phyloP scores from a whole-genome alignment of 2,329 filamentous ascomycete genomes.

The Aureobasidium sp. region DNA sequence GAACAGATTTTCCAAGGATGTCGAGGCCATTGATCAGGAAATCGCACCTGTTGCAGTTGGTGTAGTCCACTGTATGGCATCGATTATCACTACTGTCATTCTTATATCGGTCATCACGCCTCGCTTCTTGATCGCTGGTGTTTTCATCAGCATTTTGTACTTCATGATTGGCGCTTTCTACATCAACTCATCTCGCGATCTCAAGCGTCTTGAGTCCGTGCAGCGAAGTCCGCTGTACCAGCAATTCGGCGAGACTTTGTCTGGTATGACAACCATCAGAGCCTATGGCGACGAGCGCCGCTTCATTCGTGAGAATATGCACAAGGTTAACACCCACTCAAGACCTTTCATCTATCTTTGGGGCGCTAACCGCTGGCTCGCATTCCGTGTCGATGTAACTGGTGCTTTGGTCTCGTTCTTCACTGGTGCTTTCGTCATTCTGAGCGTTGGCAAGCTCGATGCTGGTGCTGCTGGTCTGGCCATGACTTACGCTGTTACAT shows the following conservation, averaged over 20 bases:
- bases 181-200: slow-evolving; percentile 82
- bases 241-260: slow-evolving; percentile 93
- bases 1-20: slow-evolving; percentile 97
- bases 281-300: slow-evolving; percentile 91
- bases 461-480: slow-evolving; percentile 89
- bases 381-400: slow-evolving; percentile 82
- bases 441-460: slow-evolving; percentile 76
- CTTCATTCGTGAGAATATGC: slow-evolving; percentile 86
- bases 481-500: slow-evolving; percentile 90
- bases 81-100: slow-evolving; percentile 75
- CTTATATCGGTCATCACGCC: slow-evolving; percentile 87
- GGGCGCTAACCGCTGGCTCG: slow-evolving; percentile 94
- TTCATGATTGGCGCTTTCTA: slow-evolving; percentile 81
- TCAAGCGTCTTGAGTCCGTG: slow-evolving; percentile 91
- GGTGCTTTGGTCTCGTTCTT: slow-evolving; percentile 92
- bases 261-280: slow-evolving; percentile 91
- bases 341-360: slow-evolving; percentile 94
- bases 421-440: slow-evolving; percentile 81
- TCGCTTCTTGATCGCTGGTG: slow-evolving; percentile 76
- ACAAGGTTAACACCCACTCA: slow-evolving; percentile 81
- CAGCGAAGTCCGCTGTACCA: slow-evolving; percentile 94
- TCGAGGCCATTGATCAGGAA: slow-evolving; percentile 92
- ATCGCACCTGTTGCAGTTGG: slow-evolving; percentile 86
- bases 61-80: slow-evolving; percentile 58
- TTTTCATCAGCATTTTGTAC: slow-evolving; percentile 80